Evolutionary conservation across 768 basidiomycete species (phyloP), one percentile per base, ranked within the genome.

Genomic region (Boletus sp.): DNA sequence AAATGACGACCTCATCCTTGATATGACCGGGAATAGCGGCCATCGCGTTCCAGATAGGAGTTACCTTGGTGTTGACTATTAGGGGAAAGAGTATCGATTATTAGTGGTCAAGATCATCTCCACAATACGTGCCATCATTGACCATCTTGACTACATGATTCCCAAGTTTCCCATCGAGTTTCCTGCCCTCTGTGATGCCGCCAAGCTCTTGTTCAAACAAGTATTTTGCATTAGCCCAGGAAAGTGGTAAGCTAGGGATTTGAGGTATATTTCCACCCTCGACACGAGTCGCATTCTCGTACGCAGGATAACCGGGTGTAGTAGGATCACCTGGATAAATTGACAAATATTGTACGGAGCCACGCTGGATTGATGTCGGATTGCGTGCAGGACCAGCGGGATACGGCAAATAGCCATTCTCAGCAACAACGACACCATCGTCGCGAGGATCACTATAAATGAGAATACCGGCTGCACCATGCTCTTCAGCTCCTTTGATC

Each of bases 11-110:
- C 68, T 98, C 94, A 61, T 92, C 85, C 54, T 78, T 79, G 64
- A 93, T 80, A 51, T 85, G 82, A 3, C 92, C 93, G 7, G 91
- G 93, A 54, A 95, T 88, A 29, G 85, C 78, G 11, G 80, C 87
- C 81, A 89, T 88, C 14, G 83, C 78, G 72, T 96, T 97, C 92
- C 92, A 96, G 45, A 96, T 92, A 15, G 93, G 91, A 5, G 80
- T 93, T 13, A 94, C 82, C 64, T 85, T 83, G 29, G 80, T 84
- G 53, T 92, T 80, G 38, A 96, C 89, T 85, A 48, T 37, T 19
- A 43, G 25, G 14, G 25, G 53, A 19, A 29, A 27, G 30, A 39
- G n/a, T 15, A 21, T 33, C 25, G 46, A 42, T 32, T 11, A 41
- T 23, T 32, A 19, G 11, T n/a, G 32, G 13, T 23, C 30, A 45